phyloP scores from a whole-genome alignment of 2,329 filamentous ascomycete genomes.

The Daldinia eschscholtzii region DNA sequence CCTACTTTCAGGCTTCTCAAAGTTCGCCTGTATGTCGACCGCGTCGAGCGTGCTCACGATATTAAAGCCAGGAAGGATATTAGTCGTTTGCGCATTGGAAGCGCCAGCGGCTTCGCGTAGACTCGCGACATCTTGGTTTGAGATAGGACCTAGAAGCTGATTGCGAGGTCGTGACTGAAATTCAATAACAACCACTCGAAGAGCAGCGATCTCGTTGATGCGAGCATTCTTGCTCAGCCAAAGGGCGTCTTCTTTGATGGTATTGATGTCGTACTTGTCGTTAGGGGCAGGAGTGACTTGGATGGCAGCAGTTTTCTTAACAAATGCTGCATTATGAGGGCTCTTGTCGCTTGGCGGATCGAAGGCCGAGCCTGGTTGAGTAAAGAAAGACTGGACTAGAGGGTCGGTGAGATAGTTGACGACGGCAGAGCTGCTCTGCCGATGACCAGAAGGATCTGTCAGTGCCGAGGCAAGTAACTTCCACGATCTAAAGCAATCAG shows the following conservation, averaged over 20 bases:
- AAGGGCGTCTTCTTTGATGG: slow-evolving; percentile 85
- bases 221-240: slow-evolving; percentile 86
- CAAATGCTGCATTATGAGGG: slow-evolving; percentile 77
- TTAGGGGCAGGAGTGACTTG: slow-evolving; percentile 78
- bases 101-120: slow-evolving; percentile 79
- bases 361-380: slow-evolving; percentile 77
- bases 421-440: slow-evolving; percentile 67
- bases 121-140: slow-evolving; percentile 81
- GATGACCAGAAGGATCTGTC: slow-evolving; percentile 68
- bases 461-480: slow-evolving; percentile 69
- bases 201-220: slow-evolving; percentile 84
- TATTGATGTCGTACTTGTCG: slow-evolving; percentile 77
- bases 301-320: slow-evolving; percentile 88
- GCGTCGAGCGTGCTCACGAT: slow-evolving; percentile 63
- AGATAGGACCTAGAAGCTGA: slow-evolving; percentile 78
- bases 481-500: slow-evolving; percentile 65
- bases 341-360: slow-evolving; percentile 64
- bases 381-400: slow-evolving; percentile 76
- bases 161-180: slow-evolving; percentile 83
- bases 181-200: slow-evolving; percentile 85
- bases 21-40: slow-evolving; percentile 68
- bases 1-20: slow-evolving; percentile 72
- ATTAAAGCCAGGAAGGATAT: slow-evolving; percentile 67
- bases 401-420: slow-evolving; percentile 78
- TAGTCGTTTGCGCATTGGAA: slow-evolving; percentile 69